These are phyloP conservation scores for Russula abietina DNA, from an alignment of 768 basidiomycete genomes.

Conservation along the genomic window DNA sequence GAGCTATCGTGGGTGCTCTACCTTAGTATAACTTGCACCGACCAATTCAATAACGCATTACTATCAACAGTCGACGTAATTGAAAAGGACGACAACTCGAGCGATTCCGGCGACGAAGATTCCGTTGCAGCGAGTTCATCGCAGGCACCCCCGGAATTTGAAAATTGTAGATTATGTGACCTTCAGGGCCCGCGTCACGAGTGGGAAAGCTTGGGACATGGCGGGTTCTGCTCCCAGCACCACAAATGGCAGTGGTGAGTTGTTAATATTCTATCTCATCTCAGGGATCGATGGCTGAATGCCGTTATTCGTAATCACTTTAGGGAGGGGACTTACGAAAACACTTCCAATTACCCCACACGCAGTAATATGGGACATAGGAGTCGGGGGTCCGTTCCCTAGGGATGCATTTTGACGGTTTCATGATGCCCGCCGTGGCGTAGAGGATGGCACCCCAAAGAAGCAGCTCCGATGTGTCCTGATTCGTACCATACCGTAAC, in stretches of 20 bases:
- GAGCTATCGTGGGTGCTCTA: not conserved
- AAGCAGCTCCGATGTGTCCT: not conserved
- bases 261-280: not conserved
- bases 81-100: not conserved
- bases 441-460: not conserved
- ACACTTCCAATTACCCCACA: not conserved
- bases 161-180: not conserved
- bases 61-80: not conserved
- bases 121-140: too few relatives aligned
- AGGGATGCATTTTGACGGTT: not conserved
- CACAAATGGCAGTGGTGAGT: not conserved
- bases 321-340: not conserved
- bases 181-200: not conserved
- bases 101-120: not conserved
- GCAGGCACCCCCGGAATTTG: not conserved
- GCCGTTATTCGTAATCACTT: not conserved
- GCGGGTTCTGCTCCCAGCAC: constrained; percentile 2
- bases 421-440: not conserved
- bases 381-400: not conserved
- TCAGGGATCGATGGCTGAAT: not conserved
- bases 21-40: not conserved
- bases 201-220: not conserved
- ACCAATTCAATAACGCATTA: not conserved
- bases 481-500: not conserved
- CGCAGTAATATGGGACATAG: not conserved